Conservation (phyloP, 2,329 filamentous ascomycete species). For the Parascedosporium putredinis region DNA sequence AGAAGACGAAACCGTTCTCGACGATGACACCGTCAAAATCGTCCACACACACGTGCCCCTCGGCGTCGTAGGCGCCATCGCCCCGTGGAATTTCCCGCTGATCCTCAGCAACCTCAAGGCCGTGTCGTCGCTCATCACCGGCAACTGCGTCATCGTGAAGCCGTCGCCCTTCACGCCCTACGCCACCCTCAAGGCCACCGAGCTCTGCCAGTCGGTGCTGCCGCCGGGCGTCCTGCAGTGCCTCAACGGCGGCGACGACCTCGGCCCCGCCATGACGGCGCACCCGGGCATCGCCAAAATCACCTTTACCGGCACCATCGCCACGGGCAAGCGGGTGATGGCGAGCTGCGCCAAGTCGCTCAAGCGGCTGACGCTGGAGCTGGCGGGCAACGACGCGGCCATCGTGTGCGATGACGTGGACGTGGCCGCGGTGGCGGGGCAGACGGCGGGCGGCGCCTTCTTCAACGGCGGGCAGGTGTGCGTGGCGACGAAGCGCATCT, state of each 20-base stretch:
- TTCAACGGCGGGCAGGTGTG: constrained; percentile 36
- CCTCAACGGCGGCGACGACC: constrained; percentile 47
- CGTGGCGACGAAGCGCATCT: constrained; percentile 43
- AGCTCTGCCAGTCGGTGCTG: constrained; percentile 47
- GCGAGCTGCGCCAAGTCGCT: constrained; percentile 43
- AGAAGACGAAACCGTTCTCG: constrained; percentile 12
- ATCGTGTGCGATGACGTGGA: constrained; percentile 50
- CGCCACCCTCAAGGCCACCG: constrained; percentile 46
- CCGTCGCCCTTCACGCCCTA: constrained; percentile 50
- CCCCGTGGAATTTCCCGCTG: constrained; percentile 48
- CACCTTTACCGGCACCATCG: constrained; percentile 51
- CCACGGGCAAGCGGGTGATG: constrained; percentile 52
- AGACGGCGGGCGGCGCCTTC: constrained; percentile 39
- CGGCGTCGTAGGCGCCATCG: constrained; percentile 33
- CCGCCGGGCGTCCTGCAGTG: constrained; percentile 53
- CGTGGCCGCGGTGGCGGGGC: constrained; percentile 24
- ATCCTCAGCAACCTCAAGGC: constrained; percentile 42
- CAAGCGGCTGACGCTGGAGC: constrained; percentile 51
- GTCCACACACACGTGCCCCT: constrained; percentile 27
- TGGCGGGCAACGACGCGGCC: constrained; percentile 52
- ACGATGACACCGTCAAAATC: constrained; percentile 19
- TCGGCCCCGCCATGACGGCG: constrained; percentile 46
- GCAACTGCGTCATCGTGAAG: constrained; percentile 46
- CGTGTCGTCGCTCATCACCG: constrained; percentile 44
- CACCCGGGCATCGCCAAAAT: constrained; percentile 53